phyloP scores from a whole-genome alignment of 2,329 filamentous ascomycete genomes.

The Nothopassalora personata region DNA sequence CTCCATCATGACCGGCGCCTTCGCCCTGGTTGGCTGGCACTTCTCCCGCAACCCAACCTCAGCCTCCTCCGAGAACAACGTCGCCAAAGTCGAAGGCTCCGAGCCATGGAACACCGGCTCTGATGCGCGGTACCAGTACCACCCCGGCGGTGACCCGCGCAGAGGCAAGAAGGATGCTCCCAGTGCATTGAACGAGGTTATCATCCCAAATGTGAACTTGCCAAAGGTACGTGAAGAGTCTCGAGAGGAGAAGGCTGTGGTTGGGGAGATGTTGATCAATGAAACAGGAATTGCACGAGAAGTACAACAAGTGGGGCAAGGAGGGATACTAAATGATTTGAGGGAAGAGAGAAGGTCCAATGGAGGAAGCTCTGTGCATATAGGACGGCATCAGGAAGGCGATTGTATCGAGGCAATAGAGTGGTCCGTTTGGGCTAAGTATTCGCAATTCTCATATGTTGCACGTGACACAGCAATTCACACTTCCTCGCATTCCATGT shows the following conservation, averaged over 20 bases:
- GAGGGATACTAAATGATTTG: slow-evolving; percentile 64
- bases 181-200: slow-evolving; percentile 89
- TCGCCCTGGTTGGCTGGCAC: slow-evolving; percentile 85
- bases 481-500: not conserved
- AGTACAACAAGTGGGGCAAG: slow-evolving; percentile 99
- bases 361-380: not conserved
- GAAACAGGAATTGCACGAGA: slow-evolving; percentile 77
- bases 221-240: slow-evolving; percentile 62
- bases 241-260: not conserved
- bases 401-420: slow-evolving; percentile 6
- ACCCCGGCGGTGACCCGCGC: slow-evolving; percentile 74
- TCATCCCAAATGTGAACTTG: slow-evolving; percentile 87
- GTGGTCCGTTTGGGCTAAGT: not conserved
- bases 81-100: slow-evolving; percentile 67
- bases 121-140: slow-evolving; percentile 59
- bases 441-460: not conserved
- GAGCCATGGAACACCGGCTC: slow-evolving; percentile 84
- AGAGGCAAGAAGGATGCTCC: slow-evolving; percentile 80
- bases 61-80: slow-evolving; percentile 71
- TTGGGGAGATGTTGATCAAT: not conserved
- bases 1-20: slow-evolving; percentile 82
- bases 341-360: not conserved
- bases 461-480: not conserved
- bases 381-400: not conserved
- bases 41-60: slow-evolving; percentile 81